A percentile compares a stretch with the other conserved stretches of the same genome.
Conservation (phyloP, 2,329 filamentous ascomycete species). For the Emericellopsis cladophorae region DNA sequence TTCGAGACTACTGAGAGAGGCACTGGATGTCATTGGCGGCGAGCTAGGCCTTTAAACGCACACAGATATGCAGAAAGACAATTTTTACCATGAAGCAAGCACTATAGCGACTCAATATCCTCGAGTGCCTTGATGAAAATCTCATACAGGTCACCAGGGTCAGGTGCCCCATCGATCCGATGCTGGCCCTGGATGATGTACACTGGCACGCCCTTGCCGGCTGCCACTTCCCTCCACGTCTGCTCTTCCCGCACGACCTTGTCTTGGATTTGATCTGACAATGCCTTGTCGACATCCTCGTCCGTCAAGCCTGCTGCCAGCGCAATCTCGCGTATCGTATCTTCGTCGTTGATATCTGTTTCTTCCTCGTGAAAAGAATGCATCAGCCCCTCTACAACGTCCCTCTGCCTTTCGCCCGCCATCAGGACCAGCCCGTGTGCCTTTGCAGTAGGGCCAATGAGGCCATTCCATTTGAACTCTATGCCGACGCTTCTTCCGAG, state of each 20-base stretch:
- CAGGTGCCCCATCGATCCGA: slow-evolving; percentile 5
- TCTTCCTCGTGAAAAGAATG: slow-evolving; percentile 15
- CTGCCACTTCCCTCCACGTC: slow-evolving; percentile 2
- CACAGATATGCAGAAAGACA: neutral
- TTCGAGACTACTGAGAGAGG: slow-evolving; percentile 41
- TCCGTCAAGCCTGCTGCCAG: slow-evolving; percentile 7
- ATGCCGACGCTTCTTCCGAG: slow-evolving; percentile 18
- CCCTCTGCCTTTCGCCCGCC: slow-evolving; percentile 6
- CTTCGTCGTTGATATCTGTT: slow-evolving; percentile 13
- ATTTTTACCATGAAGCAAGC: no score
- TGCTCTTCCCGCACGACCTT: slow-evolving; percentile 6
- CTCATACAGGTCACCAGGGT: slow-evolving; percentile 7
- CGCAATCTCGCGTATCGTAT: slow-evolving; percentile 10
- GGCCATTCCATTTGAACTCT: slow-evolving; percentile 16
- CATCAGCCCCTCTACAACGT: slow-evolving; percentile 13
- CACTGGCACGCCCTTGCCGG: slow-evolving; percentile 6
- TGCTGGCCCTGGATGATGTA: slow-evolving; percentile 3
- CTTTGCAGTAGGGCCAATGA: slow-evolving; percentile 18
- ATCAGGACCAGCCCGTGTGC: slow-evolving; percentile 20
- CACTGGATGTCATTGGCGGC: slow-evolving; percentile 48
- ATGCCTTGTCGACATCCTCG: slow-evolving; percentile 5
- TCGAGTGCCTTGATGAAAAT: slow-evolving; percentile 8
- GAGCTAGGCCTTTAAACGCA: slow-evolving; percentile 27
- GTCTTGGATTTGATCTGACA: slow-evolving; percentile 2
- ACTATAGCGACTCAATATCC: no score